Evolutionary conservation across 176 grass and related monocot genomes (phyloP).

Genomic region (Tuctoria greenei): DNA sequence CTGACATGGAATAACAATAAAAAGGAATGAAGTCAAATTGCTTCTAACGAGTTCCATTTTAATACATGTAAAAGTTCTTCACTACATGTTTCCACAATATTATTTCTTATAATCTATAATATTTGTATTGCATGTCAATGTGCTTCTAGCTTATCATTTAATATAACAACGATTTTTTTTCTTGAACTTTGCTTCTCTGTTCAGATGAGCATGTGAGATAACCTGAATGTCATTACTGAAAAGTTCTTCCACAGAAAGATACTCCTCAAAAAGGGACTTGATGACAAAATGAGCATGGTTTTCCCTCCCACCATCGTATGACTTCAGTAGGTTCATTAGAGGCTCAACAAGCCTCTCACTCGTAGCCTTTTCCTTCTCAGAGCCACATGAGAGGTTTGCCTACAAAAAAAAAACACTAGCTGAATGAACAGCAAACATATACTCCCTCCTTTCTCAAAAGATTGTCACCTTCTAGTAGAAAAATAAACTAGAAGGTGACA

Average conservation of each 20-base stretch:
- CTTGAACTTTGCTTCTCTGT: slow-evolving; percentile 21
- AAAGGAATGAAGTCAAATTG: neutral
- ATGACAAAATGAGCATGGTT: slow-evolving; percentile 84
- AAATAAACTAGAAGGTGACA: no score
- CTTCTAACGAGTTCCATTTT: neutral
- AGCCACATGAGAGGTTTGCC: slow-evolving; percentile 58
- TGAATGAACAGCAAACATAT: slow-evolving; percentile 24
- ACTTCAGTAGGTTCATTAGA: slow-evolving; percentile 73
- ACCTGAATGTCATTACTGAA: slow-evolving; percentile 95
- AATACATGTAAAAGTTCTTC: slow-evolving; percentile 3
- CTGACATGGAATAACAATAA: slow-evolving; percentile 26
- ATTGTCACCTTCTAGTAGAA: no score
- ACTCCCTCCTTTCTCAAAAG: no score
- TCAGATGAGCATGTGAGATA: neutral
- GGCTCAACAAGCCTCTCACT: slow-evolving; percentile 93
- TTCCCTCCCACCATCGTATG: slow-evolving; percentile 92
- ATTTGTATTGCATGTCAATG: neutral
- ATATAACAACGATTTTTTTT: neutral
- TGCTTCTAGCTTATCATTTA: neutral
- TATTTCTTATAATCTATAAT: slow-evolving; percentile 1
- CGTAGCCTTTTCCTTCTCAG: slow-evolving; percentile 75
- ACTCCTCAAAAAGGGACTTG: slow-evolving; percentile 85
- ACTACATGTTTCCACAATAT: neutral
- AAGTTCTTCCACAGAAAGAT: slow-evolving; percentile 85
- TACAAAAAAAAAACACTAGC: slow-evolving; percentile 38